Percentiles rank a stretch among this genome's conserved stretches.
phyloP scores from a whole-genome alignment of 345 rosid species.

The Euclidium syriacum region DNA sequence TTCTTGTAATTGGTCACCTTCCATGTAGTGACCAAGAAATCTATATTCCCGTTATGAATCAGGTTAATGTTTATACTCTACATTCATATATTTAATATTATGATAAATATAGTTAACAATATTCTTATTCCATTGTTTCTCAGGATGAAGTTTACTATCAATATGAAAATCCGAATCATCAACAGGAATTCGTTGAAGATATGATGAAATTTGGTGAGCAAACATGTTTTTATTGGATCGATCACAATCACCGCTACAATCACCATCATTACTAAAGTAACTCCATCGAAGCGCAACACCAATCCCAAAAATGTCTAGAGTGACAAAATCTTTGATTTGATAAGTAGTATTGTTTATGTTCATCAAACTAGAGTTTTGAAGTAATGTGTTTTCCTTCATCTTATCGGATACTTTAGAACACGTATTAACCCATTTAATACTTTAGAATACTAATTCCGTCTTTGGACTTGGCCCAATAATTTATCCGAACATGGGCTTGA shows the following conservation, averaged over 20 bases:
- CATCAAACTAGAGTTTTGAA: background rate
- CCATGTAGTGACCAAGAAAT: background rate
- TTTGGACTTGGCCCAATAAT: background rate
- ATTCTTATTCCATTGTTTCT: background rate
- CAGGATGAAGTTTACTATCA: slow-evolving; percentile 1
- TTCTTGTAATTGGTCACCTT: background rate
- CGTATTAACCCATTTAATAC: too few species aligned
- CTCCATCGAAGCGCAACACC: background rate
- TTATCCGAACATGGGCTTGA: background rate
- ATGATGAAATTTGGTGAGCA: slow-evolving; percentile 1
- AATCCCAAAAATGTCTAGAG: background rate
- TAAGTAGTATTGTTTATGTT: background rate
- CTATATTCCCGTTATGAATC: background rate
- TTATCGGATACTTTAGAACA: too few species aligned
- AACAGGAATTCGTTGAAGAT: background rate
- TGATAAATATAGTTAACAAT: background rate
- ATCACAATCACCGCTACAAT: background rate
- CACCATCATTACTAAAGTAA: background rate
- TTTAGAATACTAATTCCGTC: background rate
- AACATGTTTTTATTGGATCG: slow-evolving; percentile 21
- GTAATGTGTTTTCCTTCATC: too few species aligned
- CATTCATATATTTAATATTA: background rate
- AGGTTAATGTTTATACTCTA: background rate
- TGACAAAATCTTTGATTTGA: background rate
- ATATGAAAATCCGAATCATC: background rate